A percentile compares a stretch with the other conserved stretches of the same genome.
Evolutionary conservation across 495 filamentous ascomycete genomes (phyloP).

Genomic region (Penicillium samsonianum): DNA sequence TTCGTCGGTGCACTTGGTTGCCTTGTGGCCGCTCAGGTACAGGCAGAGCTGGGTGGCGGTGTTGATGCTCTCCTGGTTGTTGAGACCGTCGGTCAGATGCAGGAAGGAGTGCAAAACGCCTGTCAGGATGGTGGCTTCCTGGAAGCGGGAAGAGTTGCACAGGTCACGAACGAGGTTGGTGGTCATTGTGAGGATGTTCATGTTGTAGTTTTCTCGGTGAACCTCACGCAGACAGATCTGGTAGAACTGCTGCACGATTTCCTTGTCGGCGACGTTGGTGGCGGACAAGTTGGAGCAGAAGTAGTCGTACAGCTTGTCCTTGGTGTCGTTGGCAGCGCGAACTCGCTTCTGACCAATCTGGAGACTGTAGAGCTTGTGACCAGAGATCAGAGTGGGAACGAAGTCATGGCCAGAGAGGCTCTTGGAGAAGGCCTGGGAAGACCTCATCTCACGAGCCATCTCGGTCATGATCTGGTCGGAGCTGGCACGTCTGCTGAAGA

Average conservation of each 20-base stretch:
- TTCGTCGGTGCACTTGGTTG: constrained; percentile 40
- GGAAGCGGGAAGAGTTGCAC: constrained; percentile 45
- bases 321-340: constrained; percentile 42
- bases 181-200: constrained; percentile 44
- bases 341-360: constrained; percentile 49
- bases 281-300: constrained; percentile 58
- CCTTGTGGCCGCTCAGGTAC: constrained; percentile 52
- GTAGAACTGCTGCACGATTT: constrained; percentile 46
- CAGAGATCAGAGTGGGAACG: constrained; percentile 50
- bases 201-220: constrained; percentile 42
- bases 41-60: constrained; percentile 58
- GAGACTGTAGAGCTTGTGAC: constrained; percentile 54
- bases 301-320: constrained; percentile 55
- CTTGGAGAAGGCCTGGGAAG: constrained; percentile 59
- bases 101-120: constrained; percentile 57
- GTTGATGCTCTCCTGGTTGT: constrained; percentile 46
- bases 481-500: constrained; percentile 36
- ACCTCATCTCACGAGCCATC: constrained; percentile 55
- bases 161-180: constrained; percentile 42
- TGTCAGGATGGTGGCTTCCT: constrained; percentile 55
- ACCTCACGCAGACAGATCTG: constrained; percentile 52
- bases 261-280: constrained; percentile 39
- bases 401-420: constrained; percentile 45
- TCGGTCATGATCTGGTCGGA: constrained; percentile 60
- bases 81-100: constrained; percentile 54